These are phyloP conservation scores for Allium sativum DNA, from an alignment of 106 monocot genomes.

Conservation along the genomic window DNA sequence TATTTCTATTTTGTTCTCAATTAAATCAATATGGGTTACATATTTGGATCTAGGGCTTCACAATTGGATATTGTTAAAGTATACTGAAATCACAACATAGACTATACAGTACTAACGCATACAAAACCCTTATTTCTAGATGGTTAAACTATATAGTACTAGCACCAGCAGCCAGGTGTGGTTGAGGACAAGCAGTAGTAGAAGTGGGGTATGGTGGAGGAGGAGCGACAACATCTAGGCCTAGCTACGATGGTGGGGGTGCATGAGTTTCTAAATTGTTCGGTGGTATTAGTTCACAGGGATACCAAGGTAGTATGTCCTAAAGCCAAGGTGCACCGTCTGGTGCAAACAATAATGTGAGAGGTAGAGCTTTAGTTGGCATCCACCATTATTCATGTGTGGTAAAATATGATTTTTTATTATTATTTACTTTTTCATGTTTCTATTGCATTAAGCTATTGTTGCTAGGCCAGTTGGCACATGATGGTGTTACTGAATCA, in stretches of 20 bases:
- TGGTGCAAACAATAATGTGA: background rate
- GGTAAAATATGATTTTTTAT: constrained; percentile 6
- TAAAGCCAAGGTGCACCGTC: constrained; percentile 5
- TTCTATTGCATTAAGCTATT: too few species aligned
- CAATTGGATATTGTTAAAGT: too few species aligned
- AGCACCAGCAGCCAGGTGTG: background rate
- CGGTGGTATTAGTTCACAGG: constrained; percentile 3
- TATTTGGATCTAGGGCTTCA: too few species aligned
- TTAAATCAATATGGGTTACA: too few species aligned
- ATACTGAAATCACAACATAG: too few species aligned
- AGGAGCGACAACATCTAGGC: background rate
- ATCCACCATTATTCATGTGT: background rate
- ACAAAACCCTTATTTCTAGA: too few species aligned
- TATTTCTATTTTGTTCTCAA: too few species aligned
- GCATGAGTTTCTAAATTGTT: background rate
- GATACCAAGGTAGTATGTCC: background rate
- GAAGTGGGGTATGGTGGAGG: background rate
- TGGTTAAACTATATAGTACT: too few species aligned
- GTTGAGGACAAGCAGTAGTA: background rate
- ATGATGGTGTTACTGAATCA: too few species aligned
- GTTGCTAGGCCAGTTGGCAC: too few species aligned
- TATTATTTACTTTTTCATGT: background rate
- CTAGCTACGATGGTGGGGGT: constrained; percentile 8
- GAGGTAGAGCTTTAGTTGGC: constrained; percentile 9
- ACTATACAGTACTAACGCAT: too few species aligned